Conservation (phyloP, 2,329 filamentous ascomycete genomes). For the Claviceps monticola region DNA sequence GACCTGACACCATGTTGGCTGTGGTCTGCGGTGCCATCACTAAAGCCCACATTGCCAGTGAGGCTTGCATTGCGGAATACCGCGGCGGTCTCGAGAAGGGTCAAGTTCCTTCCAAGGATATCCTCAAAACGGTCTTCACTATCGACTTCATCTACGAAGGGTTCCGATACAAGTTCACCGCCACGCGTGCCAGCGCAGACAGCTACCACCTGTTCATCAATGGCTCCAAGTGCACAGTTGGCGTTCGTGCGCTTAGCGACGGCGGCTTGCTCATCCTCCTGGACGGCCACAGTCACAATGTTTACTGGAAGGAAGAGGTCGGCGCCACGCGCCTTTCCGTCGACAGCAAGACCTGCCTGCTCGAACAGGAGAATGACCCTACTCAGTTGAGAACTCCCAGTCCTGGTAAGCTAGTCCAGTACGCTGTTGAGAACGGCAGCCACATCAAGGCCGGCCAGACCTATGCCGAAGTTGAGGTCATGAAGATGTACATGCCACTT, state of each 20-base stretch:
- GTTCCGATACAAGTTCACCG: slow-evolving; percentile 93
- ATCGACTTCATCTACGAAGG: slow-evolving; percentile 99
- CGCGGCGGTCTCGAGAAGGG: slow-evolving; percentile 84
- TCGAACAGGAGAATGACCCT: slow-evolving; percentile 98
- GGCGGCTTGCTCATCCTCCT: slow-evolving; percentile 86
- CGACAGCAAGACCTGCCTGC: slow-evolving; percentile 92
- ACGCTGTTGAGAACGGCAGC: slow-evolving; percentile 86
- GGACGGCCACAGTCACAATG: slow-evolving; percentile 85
- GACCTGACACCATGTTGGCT: slow-evolving; percentile 86
- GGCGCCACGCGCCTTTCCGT: slow-evolving; percentile 91
- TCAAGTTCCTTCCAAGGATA: slow-evolving; percentile 91
- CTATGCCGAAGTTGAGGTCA: slow-evolving; percentile 96
- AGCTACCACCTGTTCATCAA: slow-evolving; percentile 99
- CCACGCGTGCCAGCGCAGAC: slow-evolving; percentile 79
- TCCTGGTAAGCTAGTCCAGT: slow-evolving; percentile 96
- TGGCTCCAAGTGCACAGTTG: slow-evolving; percentile 88
- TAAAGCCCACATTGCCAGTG: slow-evolving; percentile 89
- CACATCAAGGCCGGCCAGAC: slow-evolving; percentile 86
- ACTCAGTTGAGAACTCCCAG: slow-evolving; percentile 91
- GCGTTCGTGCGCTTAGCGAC: slow-evolving; percentile 83
- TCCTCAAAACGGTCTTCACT: slow-evolving; percentile 93
- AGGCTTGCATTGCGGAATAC: slow-evolving; percentile 78
- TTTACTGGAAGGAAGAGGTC: slow-evolving; percentile 99
- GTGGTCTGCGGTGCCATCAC: slow-evolving; percentile 90
- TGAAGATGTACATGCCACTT: slow-evolving; percentile 99